Base-by-base conservation (phyloP, 2,329 filamentous ascomycete species). In the Zasmidium cellare region DNA sequence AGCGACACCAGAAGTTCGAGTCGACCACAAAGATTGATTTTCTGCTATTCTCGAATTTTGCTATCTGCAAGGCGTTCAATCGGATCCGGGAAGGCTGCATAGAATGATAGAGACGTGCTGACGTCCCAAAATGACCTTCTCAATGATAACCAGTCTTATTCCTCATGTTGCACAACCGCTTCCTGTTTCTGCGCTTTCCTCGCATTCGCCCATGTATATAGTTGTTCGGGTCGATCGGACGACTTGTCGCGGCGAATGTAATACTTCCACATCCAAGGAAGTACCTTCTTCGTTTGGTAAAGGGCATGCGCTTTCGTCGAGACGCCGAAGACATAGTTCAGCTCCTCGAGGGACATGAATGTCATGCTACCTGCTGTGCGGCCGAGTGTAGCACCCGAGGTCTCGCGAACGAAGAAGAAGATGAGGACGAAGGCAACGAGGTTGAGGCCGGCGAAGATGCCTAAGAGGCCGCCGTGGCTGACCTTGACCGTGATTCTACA, bases 391-490 rank as follows among this genome's bases (percentile, higher is more conserved):
- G 66, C 65, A 18, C 67, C 66, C 1, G 67, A 67, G 1, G 67
- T 72, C 51, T 72, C 70, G 19, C 67, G 65, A 3, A 72, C 68
- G 18, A 71, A 67, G 56, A 72, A 62, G 60, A 69, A 73, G 5
- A 72, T 62, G 3, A 72, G 62, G 9, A 67, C 55, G 31, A 69
- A 71, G 1, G 70, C 67, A 1, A 71, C 51, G 9, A 70, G 57
- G 45, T 71, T 70, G 19, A 71, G 57, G 11, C 65, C 66, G 2
- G 69, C 67, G 57, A 69, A 72, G 44, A 71, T 64, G 16, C 65
- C 67, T 5, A 70, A 65, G 1, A 71, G 57, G 12, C 65, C 65
- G 2, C 58, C 46, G 45, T 69, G 61, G 11, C 62, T 56, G 52
- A 68, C 35, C 14, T 53, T 58, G 47, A 49, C 51, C 7, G 51